These are phyloP conservation scores for Kwoniella sp. DNA, from an alignment of 768 basidiomycete species.

Conservation along the genomic window DNA sequence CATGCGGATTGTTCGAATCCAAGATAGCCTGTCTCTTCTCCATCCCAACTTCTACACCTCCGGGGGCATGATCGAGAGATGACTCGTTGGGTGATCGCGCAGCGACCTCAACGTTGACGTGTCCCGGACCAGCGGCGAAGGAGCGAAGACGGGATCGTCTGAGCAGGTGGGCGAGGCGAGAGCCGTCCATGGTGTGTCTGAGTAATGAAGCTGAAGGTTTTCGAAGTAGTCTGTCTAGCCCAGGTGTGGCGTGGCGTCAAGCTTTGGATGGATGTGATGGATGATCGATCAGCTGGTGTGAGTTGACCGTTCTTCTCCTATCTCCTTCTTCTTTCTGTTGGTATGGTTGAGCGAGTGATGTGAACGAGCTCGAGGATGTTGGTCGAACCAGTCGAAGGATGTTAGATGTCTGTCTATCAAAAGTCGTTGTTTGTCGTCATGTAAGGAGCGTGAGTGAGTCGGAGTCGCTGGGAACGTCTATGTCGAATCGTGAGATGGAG, in stretches of 20 bases:
- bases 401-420: too few relatives aligned
- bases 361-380: not conserved
- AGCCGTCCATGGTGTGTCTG: slow-evolving; percentile 10
- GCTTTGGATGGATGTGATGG: not conserved
- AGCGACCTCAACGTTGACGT: slow-evolving; percentile 6
- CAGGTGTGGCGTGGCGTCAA: too few relatives aligned
- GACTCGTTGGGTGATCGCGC: slow-evolving; percentile 13
- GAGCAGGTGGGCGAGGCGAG: slow-evolving; percentile 17
- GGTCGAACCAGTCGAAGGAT: not conserved
- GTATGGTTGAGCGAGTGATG: not conserved
- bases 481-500: too few relatives aligned
- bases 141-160: slow-evolving; percentile 22
- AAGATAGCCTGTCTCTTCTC: slow-evolving; percentile 14
- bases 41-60: not conserved
- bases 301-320: too few relatives aligned
- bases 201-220: too few relatives aligned
- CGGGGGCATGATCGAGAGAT: not conserved
- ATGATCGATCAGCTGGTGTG: too few relatives aligned
- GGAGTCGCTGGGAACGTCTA: too few relatives aligned
- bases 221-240: too few relatives aligned
- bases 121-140: slow-evolving; percentile 20
- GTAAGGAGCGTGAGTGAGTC: not conserved
- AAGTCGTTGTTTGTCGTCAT: not conserved
- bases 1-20: slow-evolving; percentile 15
- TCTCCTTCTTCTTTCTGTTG: not conserved